Evolutionary conservation across 495 filamentous ascomycete species (phyloP).

Genomic region (Annulohypoxylon moriforme): DNA sequence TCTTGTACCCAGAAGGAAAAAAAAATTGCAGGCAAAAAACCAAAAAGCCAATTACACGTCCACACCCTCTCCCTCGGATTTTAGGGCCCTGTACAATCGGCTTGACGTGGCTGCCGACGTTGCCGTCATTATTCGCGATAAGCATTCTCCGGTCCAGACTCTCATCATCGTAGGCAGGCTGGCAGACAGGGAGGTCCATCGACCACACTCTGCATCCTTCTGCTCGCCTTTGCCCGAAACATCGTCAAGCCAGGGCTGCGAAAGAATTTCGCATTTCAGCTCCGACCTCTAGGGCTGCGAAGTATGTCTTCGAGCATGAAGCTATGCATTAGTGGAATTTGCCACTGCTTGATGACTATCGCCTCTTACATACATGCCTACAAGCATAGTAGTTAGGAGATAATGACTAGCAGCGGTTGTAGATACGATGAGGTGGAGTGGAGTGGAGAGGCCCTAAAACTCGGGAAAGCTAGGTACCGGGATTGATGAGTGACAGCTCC

Average conservation of each 20-base stretch:
- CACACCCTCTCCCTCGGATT: slow-evolving; percentile 16
- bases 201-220: slow-evolving; percentile 4
- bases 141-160: slow-evolving; percentile 24
- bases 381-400: not conserved
- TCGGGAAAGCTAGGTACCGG: slow-evolving; percentile 18
- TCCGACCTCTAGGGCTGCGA: not conserved
- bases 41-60: slow-evolving; percentile 9
- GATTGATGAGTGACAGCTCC: slow-evolving; percentile 16
- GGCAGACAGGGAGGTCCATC: not conserved
- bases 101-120: slow-evolving; percentile 1
- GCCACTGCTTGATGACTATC: not conserved
- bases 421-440: not conserved
- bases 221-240: slow-evolving; percentile 21
- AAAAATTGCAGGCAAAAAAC: not conserved
- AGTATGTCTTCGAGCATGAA: slow-evolving; percentile 8
- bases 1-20: not conserved
- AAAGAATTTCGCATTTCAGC: slow-evolving; percentile 14
- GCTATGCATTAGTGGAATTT: slow-evolving; percentile 25
- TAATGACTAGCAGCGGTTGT: no score
- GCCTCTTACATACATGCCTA: not conserved
- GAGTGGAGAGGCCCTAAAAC: slow-evolving; percentile 15
- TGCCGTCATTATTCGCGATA: slow-evolving; percentile 18
- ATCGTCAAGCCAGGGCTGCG: slow-evolving; percentile 2
- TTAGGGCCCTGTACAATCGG: slow-evolving; percentile 11
- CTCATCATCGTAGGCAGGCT: not conserved